These are phyloP conservation scores for Trichoderma simmonsii DNA, from an alignment of 2,329 filamentous ascomycete genomes.

Conservation along the genomic window DNA sequence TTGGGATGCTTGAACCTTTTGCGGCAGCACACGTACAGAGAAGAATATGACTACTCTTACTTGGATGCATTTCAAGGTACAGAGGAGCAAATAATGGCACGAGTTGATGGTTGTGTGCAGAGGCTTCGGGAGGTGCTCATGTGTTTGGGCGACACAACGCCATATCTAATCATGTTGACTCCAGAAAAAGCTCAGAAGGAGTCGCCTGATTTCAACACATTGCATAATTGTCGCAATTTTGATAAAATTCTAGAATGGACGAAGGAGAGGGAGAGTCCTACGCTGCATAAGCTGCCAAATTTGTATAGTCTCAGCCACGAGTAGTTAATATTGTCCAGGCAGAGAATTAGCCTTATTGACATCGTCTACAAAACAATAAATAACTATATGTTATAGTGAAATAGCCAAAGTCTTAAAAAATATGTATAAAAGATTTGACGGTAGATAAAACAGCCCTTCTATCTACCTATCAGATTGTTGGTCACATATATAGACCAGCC, in stretches of 20 bases:
- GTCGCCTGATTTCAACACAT: neutral
- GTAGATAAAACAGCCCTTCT: too few relatives aligned
- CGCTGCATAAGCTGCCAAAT: neutral
- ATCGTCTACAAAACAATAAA: neutral
- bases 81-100: neutral
- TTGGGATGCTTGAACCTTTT: neutral
- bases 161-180: neutral
- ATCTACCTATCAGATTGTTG: neutral
- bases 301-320: neutral
- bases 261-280: neutral
- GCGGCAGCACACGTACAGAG: neutral
- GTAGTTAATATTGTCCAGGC: neutral
- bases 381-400: neutral
- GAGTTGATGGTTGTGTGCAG: neutral
- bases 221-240: neutral
- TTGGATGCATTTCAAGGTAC: neutral
- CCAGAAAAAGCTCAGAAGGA: neutral
- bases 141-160: neutral
- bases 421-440: neutral
- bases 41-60: neutral
- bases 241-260: neutral
- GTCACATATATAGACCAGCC: neutral
- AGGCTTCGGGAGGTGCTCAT: neutral
- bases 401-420: neutral
- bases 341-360: neutral